A percentile compares a stretch with the other conserved stretches of the same genome.
These are phyloP conservation scores for Canavalia gladiata DNA, from an alignment of 306 rosid genomes.

Conservation along the genomic window DNA sequence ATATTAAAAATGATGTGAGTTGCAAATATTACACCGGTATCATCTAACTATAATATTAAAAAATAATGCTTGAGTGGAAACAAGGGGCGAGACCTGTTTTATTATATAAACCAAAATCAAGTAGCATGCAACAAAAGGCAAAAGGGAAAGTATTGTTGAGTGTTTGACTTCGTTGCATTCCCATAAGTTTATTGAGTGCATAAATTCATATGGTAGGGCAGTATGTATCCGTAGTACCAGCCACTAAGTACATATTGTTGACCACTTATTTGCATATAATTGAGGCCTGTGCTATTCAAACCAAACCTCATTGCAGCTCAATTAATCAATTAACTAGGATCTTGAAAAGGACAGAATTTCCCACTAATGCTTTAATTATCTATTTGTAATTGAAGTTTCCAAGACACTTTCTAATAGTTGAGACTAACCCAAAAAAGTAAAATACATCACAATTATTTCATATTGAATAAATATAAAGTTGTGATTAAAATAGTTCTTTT, in stretches of 20 bases:
- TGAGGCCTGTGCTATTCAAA: background rate
- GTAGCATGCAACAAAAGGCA: conserved; percentile 12
- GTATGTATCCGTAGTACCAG: conserved; percentile 20
- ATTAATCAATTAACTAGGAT: background rate
- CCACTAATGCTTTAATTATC: background rate
- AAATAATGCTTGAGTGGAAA: background rate
- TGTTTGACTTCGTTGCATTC: background rate
- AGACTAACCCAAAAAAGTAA: background rate
- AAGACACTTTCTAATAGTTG: background rate
- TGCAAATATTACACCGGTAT: too few relatives aligned
- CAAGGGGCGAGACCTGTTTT: background rate
- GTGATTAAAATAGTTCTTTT: too few relatives aligned
- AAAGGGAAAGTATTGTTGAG: background rate
- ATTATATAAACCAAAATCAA: conserved; percentile 1
- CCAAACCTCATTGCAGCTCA: background rate
- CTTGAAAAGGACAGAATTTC: background rate
- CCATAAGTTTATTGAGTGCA: background rate
- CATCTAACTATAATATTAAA: background rate
- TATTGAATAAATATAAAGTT: too few relatives aligned
- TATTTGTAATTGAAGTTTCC: background rate
- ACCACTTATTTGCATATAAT: background rate
- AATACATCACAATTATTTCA: too few relatives aligned
- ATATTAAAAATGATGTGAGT: too few relatives aligned
- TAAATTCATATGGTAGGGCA: background rate
- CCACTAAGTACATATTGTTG: background rate